phyloP scores from a whole-genome alignment of 495 filamentous ascomycete genomes.

The Glarea lozoyensis region DNA sequence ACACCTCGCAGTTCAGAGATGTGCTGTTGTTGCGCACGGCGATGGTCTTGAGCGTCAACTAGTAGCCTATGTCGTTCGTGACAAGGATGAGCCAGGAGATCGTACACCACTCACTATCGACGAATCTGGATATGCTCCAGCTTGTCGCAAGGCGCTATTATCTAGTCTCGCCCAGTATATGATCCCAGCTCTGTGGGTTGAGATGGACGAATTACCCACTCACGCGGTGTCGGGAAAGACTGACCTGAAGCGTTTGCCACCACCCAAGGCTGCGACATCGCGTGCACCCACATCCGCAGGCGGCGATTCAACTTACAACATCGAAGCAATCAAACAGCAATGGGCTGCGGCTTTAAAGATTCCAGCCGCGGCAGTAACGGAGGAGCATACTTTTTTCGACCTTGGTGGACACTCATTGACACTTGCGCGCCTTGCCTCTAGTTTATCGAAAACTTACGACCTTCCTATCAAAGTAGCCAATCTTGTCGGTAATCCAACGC shows the following conservation, averaged over 20 bases:
- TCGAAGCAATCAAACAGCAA: conserved; percentile 46
- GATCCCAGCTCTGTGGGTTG: conserved; percentile 60
- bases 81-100: conserved; percentile 40
- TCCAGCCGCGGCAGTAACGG: conserved; percentile 39
- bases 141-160: conserved; percentile 43
- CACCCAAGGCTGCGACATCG: conserved; percentile 33
- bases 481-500: conserved; percentile 52
- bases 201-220: conserved; percentile 50
- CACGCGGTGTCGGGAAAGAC: conserved; percentile 61
- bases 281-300: conserved; percentile 14
- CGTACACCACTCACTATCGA: conserved; percentile 48
- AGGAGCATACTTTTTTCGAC: conserved; percentile 61
- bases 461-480: conserved; percentile 53
- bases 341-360: conserved; percentile 54
- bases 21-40: conserved; percentile 51
- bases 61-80: conserved; percentile 57
- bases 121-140: conserved; percentile 49
- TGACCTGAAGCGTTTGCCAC: conserved; percentile 51
- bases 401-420: conserved; percentile 61
- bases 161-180: conserved; percentile 60
- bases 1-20: conserved; percentile 49
- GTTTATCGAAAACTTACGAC: conserved; percentile 47
- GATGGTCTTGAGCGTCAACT: conserved; percentile 57
- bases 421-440: conserved; percentile 54
- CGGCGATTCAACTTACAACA: conserved; percentile 29